phyloP scores from a whole-genome alignment of 2,329 filamentous ascomycete species.

The Raffaelea ambrosiae region DNA sequence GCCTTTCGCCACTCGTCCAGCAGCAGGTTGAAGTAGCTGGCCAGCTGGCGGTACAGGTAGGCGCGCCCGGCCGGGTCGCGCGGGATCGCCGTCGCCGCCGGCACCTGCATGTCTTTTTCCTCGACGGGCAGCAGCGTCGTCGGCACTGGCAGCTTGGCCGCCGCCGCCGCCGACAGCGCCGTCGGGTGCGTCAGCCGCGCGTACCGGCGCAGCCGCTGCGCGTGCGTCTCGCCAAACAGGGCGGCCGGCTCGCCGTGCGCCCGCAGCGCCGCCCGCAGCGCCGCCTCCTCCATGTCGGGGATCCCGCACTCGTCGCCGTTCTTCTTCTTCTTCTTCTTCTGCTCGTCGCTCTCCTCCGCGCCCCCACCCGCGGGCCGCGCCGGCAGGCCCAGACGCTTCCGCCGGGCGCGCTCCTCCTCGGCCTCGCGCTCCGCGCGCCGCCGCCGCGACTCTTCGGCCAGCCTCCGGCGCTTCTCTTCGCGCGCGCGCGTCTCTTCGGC shows the following conservation, averaged over 20 bases:
- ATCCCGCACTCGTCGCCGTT: constrained; percentile 27
- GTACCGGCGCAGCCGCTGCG: constrained; percentile 61
- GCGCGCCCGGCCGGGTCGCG: constrained; percentile 55
- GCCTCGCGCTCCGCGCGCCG: constrained; percentile 65
- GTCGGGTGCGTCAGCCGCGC: constrained; percentile 41
- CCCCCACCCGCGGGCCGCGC: no score
- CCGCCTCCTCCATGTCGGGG: constrained; percentile 57
- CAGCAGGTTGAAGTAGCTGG: constrained; percentile 96
- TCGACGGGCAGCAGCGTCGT: constrained; percentile 73
- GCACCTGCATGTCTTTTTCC: constrained; percentile 83
- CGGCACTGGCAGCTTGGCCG: constrained; percentile 62
- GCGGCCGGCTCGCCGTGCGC: constrained; percentile 62
- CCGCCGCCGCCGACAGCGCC: constrained; percentile 44
- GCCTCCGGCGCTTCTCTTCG: constrained; percentile 70
- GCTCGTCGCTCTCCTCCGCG: constrained; percentile 25
- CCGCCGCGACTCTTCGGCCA: constrained; percentile 72
- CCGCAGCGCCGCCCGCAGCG: constrained; percentile 60
- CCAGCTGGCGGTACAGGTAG: constrained; percentile 78
- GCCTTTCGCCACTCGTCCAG: constrained; percentile 78
- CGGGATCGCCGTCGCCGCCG: constrained; percentile 36
- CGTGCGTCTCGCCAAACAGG: constrained; percentile 76
- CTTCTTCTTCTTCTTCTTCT: constrained; percentile 21
- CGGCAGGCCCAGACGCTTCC: constrained; percentile 73
- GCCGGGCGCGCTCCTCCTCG: constrained; percentile 61
- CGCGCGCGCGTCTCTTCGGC: constrained; percentile 58